These are phyloP conservation scores for Melampsora americana DNA, from an alignment of 1,284 basidiomycete species.

Conservation along the genomic window DNA sequence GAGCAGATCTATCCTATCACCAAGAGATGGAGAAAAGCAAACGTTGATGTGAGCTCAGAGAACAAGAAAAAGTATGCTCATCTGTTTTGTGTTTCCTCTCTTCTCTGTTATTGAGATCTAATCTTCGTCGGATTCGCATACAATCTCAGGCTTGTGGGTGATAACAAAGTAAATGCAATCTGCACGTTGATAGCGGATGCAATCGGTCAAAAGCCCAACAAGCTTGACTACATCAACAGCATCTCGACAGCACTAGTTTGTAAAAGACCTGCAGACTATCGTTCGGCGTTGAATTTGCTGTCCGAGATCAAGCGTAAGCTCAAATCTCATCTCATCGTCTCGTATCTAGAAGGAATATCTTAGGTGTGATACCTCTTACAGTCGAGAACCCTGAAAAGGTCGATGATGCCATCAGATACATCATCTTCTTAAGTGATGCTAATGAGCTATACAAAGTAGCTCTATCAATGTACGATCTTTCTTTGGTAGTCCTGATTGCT, in stretches of 20 bases:
- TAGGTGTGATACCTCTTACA: constrained; percentile 51
- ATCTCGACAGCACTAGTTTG: constrained; percentile 90
- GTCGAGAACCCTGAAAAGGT: constrained; percentile 71
- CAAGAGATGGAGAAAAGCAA: constrained; percentile 22
- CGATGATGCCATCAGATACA: constrained; percentile 95
- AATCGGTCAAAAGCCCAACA: constrained; percentile 65
- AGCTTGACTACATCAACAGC: constrained; percentile 79
- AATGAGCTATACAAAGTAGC: constrained; percentile 89
- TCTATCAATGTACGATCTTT: constrained; percentile 98
- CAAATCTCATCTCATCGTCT: not conserved
- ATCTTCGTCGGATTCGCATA: too few relatives aligned
- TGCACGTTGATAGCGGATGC: constrained; percentile 75
- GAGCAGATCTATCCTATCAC: constrained; percentile 22
- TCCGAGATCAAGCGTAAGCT: constrained; percentile 69
- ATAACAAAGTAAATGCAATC: constrained; percentile 63
- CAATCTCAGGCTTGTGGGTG: constrained; percentile 49
- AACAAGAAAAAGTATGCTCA: not conserved
- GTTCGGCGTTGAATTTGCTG: constrained; percentile 75
- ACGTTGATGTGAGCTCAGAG: not conserved
- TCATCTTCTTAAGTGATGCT: constrained; percentile 95
- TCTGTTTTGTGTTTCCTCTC: constrained; percentile 1
- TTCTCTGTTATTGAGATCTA: constrained; percentile 58
- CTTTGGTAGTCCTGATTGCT: constrained; percentile 88
- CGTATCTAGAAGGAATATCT: not conserved
- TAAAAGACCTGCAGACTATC: constrained; percentile 85